These are phyloP conservation scores for Gymnopus androsaceus DNA, from an alignment of 1,284 basidiomycete genomes.

Conservation along the genomic window DNA sequence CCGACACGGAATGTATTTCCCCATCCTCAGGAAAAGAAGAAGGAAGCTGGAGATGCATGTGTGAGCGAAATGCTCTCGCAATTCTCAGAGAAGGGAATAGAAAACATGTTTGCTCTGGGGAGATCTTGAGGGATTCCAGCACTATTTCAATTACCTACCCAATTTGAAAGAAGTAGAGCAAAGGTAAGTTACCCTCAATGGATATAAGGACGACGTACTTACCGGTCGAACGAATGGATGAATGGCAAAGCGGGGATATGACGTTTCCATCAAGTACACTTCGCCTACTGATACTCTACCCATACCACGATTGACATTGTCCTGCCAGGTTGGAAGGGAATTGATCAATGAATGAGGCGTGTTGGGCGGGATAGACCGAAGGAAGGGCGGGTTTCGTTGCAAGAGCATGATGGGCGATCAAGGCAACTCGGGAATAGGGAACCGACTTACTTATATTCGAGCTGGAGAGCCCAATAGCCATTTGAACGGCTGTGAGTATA, in stretches of 20 bases:
- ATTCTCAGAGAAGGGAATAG: constrained; percentile 6
- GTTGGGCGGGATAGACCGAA: constrained; percentile 1
- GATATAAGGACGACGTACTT: neutral
- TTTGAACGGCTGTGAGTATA: no score
- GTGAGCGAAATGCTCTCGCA: constrained; percentile 1
- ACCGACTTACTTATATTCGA: no score
- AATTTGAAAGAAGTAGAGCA: neutral
- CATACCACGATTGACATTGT: constrained; percentile 4
- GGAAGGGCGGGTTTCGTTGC: constrained; percentile 10
- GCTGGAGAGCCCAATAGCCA: no score
- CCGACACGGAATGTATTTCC: constrained; percentile 12
- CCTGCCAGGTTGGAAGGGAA: constrained; percentile 8
- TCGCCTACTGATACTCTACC: neutral
- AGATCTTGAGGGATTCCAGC: neutral
- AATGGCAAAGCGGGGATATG: constrained; percentile 12
- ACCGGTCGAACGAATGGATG: constrained; percentile 9
- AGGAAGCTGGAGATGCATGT: constrained; percentile 5
- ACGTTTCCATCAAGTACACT: neutral
- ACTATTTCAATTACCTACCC: neutral
- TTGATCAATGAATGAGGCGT: constrained; percentile 9
- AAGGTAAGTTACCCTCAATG: neutral
- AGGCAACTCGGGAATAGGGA: no score
- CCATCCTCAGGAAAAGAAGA: constrained; percentile 1
- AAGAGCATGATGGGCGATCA: constrained; percentile 2
- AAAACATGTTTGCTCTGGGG: constrained; percentile 2